Conservation (phyloP, 441 rosid species). For the Aquilaria agallochum region DNA sequence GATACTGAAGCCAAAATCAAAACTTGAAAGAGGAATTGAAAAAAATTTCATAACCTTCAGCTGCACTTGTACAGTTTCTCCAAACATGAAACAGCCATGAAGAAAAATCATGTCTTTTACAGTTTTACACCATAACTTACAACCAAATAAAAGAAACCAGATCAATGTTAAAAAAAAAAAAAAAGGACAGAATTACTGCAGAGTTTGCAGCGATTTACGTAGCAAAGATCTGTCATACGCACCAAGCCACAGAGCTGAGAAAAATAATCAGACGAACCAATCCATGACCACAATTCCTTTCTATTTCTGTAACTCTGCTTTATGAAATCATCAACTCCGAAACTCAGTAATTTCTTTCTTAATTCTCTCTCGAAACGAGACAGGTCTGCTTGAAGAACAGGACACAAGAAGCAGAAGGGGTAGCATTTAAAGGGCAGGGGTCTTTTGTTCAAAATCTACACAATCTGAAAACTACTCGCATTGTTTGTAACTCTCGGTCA, state of each 20-base stretch:
- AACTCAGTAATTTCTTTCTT: conserved; percentile 5
- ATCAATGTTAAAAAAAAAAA: background rate
- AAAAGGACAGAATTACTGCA: background rate
- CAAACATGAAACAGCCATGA: background rate
- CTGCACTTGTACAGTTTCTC: background rate
- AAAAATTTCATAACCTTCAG: background rate
- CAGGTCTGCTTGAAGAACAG: conserved; percentile 11
- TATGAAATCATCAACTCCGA: background rate
- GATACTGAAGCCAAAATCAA: background rate
- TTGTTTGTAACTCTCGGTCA: background rate
- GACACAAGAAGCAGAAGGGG: conserved; percentile 38
- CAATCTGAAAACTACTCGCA: conserved; percentile 7
- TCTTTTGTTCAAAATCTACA: conserved; percentile 43
- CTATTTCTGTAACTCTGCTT: background rate
- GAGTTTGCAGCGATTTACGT: conserved; percentile 2
- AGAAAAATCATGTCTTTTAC: conserved; percentile 2
- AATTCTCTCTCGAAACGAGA: conserved; percentile 22
- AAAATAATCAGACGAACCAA: conserved; percentile 21
- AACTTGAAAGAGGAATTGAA: background rate
- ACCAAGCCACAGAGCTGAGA: conserved; percentile 18
- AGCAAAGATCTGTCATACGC: conserved; percentile 23
- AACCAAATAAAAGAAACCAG: background rate
- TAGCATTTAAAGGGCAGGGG: conserved; percentile 38
- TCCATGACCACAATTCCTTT: conserved; percentile 13
- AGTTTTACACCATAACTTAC: background rate